A percentile compares a stretch with the other conserved stretches of the same genome.
phyloP scores from a whole-genome alignment of 169 alveolate genomes.

The Toxoplasma gondii region DNA sequence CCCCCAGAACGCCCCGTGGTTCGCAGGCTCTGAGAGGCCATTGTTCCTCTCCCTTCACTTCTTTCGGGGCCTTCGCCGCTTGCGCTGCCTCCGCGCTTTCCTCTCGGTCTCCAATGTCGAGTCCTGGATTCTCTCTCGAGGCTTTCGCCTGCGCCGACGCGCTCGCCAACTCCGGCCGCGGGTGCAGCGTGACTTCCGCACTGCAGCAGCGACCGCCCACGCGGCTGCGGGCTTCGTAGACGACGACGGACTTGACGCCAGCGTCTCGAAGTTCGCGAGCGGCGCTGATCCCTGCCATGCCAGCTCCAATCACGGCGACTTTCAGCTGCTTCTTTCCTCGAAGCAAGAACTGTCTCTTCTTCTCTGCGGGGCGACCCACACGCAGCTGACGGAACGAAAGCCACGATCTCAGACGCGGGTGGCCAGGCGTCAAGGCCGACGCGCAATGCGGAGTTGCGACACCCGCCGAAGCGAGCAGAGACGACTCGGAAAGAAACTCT shows the following conservation, averaged over 20 bases:
- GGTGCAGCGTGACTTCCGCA: conserved; percentile 1
- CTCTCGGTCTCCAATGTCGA: neutral
- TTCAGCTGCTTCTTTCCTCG: neutral
- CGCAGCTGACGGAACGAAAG: neutral
- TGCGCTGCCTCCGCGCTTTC: neutral
- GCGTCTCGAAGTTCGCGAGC: neutral
- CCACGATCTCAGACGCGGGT: neutral
- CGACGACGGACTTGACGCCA: conserved; percentile 31
- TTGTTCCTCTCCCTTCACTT: neutral
- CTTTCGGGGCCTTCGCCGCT: neutral
- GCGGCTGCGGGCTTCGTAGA: conserved; percentile 55
- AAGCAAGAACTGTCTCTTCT: neutral
- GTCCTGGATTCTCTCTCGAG: neutral
- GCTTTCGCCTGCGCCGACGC: neutral
- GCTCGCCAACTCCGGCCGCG: neutral
- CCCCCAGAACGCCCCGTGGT: neutral
- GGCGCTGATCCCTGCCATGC: conserved; percentile 57
- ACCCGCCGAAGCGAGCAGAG: neutral
- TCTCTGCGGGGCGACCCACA: neutral
- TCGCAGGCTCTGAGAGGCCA: neutral
- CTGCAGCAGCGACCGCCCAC: conserved; percentile 63
- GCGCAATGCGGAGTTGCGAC: neutral
- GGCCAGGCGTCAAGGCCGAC: neutral
- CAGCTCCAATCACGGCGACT: conserved; percentile 54
- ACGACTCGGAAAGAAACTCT: neutral